Conservation (phyloP, 1,284 basidiomycete genomes). For the Chalciporus piperatoides region DNA sequence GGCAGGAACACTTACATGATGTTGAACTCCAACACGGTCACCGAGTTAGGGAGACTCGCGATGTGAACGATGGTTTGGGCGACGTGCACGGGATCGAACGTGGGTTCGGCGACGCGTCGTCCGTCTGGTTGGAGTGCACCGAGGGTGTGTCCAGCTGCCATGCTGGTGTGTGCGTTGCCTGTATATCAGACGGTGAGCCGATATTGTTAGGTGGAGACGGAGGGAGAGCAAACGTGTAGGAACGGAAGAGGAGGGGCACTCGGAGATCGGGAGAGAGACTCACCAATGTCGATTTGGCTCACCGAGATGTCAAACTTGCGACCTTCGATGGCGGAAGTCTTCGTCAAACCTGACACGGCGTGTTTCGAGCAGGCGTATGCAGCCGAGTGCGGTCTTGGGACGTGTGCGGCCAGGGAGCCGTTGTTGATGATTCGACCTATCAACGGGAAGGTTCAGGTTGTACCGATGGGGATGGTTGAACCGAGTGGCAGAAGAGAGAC, state of each 20-base stretch:
- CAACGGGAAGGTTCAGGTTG: neutral
- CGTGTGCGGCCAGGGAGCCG: constrained; percentile 72
- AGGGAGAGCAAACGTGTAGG: neutral
- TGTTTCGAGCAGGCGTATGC: constrained; percentile 80
- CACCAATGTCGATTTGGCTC: constrained; percentile 80
- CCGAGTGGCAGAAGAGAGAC: neutral
- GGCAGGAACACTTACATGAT: constrained; percentile 57
- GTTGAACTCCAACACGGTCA: constrained; percentile 67
- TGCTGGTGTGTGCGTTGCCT: constrained; percentile 65
- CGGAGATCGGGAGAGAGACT: constrained; percentile 1
- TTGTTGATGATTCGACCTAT: constrained; percentile 80
- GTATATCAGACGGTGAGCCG: neutral
- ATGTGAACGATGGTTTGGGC: constrained; percentile 69
- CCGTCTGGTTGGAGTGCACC: constrained; percentile 73
- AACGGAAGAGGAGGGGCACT: neutral
- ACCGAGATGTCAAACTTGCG: constrained; percentile 69
- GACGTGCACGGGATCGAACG: constrained; percentile 68
- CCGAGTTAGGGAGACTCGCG: constrained; percentile 61
- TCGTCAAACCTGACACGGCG: constrained; percentile 72
- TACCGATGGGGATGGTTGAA: neutral
- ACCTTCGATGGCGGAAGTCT: constrained; percentile 73
- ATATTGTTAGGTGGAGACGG: neutral
- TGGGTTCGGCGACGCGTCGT: constrained; percentile 52
- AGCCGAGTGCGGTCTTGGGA: constrained; percentile 63
- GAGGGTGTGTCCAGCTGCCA: constrained; percentile 43